These are phyloP conservation scores for Fusarium temperatum DNA, from an alignment of 2,329 filamentous ascomycete species.

Conservation along the genomic window DNA sequence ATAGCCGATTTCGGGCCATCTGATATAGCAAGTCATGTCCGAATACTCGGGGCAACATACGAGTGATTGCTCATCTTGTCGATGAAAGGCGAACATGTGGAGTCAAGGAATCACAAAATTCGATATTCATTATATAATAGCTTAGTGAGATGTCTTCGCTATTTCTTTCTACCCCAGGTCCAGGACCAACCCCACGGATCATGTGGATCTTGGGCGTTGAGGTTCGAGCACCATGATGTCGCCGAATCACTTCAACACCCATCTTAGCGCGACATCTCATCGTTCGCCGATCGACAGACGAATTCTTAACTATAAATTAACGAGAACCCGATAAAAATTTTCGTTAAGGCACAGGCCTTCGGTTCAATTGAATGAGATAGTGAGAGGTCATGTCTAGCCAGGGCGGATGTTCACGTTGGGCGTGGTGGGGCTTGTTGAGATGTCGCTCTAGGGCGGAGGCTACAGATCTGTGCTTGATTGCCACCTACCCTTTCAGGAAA, in stretches of 20 bases:
- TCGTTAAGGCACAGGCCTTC: accelerated
- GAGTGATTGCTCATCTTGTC: constrained; percentile 5
- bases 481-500: background rate
- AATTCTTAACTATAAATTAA: too few relatives aligned
- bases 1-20: background rate
- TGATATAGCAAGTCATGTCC: too few relatives aligned
- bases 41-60: background rate
- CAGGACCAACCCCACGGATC: background rate
- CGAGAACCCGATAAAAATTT: too few relatives aligned
- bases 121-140: constrained; percentile 23
- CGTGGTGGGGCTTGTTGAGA: constrained; percentile 21
- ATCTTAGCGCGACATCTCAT: background rate
- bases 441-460: constrained; percentile 28
- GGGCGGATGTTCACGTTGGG: constrained; percentile 31
- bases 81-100: constrained; percentile 24
- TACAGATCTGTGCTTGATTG: background rate
- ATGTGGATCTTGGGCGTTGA: background rate
- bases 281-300: too few relatives aligned
- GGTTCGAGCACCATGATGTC: background rate
- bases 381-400: constrained; percentile 4
- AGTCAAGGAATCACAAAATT: background rate
- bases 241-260: background rate
- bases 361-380: background rate
- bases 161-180: background rate
- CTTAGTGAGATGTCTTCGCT: background rate